A percentile compares a stretch with the other conserved stretches of the same genome.
Conservation (phyloP, 2,329 filamentous ascomycete species). For the Xylogone sp. region DNA sequence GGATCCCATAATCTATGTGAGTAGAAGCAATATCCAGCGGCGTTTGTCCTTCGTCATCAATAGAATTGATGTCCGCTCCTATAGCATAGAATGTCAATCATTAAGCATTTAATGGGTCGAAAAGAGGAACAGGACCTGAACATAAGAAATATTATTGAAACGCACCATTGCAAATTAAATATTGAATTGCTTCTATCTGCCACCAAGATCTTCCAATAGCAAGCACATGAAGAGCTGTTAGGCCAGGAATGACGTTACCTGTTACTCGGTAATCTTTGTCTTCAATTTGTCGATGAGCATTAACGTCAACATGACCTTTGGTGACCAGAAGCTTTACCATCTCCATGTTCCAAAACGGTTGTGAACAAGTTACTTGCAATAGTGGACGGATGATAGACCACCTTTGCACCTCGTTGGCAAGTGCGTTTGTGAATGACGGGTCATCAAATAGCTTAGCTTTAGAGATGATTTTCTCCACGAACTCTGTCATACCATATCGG, state of each 20-base stretch:
- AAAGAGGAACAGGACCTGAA: not conserved
- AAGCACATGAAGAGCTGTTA: slow-evolving; percentile 5
- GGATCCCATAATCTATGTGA: not conserved
- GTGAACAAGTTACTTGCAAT: not conserved
- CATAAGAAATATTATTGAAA: not conserved
- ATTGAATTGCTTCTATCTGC: slow-evolving; percentile 3
- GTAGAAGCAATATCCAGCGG: slow-evolving; percentile 1
- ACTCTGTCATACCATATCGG: not conserved
- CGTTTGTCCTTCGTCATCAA: slow-evolving; percentile 7
- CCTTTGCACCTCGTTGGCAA: not conserved
- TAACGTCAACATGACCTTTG: not conserved
- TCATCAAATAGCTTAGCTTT: not conserved
- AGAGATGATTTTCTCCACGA: not conserved
- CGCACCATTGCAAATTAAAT: slow-evolving; percentile 3
- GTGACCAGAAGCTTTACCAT: not conserved
- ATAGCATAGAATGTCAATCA: not conserved
- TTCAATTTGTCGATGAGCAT: not conserved
- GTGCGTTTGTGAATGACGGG: not conserved
- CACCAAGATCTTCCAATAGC: slow-evolving; percentile 1
- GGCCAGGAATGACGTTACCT: not conserved
- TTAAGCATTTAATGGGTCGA: not conserved
- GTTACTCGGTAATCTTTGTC: not conserved
- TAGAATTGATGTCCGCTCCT: slow-evolving; percentile 8
- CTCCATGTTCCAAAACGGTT: not conserved
- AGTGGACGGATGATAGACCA: not conserved